Evolutionary conservation across 768 basidiomycete genomes (phyloP), one percentile per base, ranked within the genome.

Genomic region (Termitomyces sp.): DNA sequence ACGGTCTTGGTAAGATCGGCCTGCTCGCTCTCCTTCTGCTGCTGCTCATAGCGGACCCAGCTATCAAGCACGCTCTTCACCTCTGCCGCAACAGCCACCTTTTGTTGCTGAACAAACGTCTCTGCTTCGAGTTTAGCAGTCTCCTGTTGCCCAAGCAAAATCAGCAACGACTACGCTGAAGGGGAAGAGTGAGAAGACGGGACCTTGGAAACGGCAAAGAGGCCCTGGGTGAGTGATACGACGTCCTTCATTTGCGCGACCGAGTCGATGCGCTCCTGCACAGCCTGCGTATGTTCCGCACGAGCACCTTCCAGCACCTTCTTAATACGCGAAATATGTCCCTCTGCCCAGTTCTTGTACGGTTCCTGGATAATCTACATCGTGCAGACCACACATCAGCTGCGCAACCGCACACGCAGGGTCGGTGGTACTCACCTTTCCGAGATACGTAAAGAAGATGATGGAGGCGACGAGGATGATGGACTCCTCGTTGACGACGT

Each of bases 21-120:
- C 83, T 99, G 97, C 78, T 99, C 94, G 69, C 84, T 89, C 81
- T 99, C 95, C 81, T 97, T 94, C 70, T 86, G 81, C 72, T 95
- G 93, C 71, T 97, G 95, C 80, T 98, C 96, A 76, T 87, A 95
- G 71, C 97, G 91, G 58, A 95, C 96, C 95, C 95, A 97, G 72
- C 91, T 92, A 80, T 98, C 97, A 58, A 99, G 85, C 42, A 98
- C 95, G 33, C 88, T 67, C 78, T 98, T 98, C 69, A 98, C 78
- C 78, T 99, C 97, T 46, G 89, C 63, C 33, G 95, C 86, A 69
- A 98, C 77, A 45, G 84, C 86, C 59, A 88, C 86, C 74, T 93
- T 89, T 79, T 99, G 97, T 67, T 86, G 83, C 70, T 93, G 91
- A 48, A 89, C 86, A 67, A 98, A 99, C 58, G 90, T 87, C 67